These are phyloP conservation scores for Gracilaria domingensis DNA, from an alignment of 23 red algal genomes.

Conservation along the genomic window DNA sequence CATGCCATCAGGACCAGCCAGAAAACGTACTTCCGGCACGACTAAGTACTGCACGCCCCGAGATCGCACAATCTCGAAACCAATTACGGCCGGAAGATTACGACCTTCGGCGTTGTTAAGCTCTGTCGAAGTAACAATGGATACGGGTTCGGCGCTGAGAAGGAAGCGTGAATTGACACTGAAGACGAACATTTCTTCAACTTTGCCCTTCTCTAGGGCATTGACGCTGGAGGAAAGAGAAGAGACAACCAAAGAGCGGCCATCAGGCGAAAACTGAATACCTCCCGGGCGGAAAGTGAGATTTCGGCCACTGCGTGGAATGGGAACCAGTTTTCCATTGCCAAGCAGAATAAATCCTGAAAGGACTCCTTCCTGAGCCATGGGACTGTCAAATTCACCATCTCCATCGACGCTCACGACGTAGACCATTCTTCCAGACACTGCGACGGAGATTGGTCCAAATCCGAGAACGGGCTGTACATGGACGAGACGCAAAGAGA, in stretches of 20 bases:
- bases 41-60: constrained; percentile 27
- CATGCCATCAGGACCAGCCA: constrained; percentile 31
- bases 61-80: constrained; percentile 39
- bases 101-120: constrained; percentile 34
- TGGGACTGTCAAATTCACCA: constrained; percentile 2
- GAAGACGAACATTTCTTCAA: constrained; percentile 42
- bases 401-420: constrained; percentile 33
- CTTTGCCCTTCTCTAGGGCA: neutral
- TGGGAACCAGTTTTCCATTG: constrained; percentile 7
- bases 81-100: constrained; percentile 51
- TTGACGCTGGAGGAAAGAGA: neutral
- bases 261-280: constrained; percentile 44
- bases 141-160: constrained; percentile 14
- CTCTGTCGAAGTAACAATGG: constrained; percentile 21
- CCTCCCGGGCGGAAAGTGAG: constrained; percentile 25
- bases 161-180: neutral
- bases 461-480: constrained; percentile 21
- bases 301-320: constrained; percentile 9
- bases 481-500: constrained; percentile 7
- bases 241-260: constrained; percentile 36
- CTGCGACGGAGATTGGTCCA: constrained; percentile 32
- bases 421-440: constrained; percentile 21
- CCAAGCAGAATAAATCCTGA: constrained; percentile 21
- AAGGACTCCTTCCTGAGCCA: constrained; percentile 21
- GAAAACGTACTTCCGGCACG: constrained; percentile 27